Evolutionary conservation across 495 filamentous ascomycete species (phyloP).

Genomic region (Aspergillus heteromorphus): DNA sequence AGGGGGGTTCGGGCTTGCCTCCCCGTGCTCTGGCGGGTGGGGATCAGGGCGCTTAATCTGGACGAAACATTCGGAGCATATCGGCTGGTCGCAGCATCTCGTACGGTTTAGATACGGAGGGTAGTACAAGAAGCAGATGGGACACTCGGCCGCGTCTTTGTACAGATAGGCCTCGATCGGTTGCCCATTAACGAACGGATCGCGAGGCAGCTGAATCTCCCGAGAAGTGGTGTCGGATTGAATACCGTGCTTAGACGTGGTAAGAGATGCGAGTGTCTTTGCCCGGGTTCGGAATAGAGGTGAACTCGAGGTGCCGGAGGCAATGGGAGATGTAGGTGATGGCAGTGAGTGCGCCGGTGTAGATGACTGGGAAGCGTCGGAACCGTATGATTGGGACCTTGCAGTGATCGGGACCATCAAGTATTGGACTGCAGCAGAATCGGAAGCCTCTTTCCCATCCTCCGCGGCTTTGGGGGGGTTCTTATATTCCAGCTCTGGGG

Average conservation of each 20-base stretch:
- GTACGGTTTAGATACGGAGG: slow-evolving; percentile 95
- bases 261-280: slow-evolving; percentile 82
- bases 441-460: slow-evolving; percentile 31
- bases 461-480: slow-evolving; percentile 37
- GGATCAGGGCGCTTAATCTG: slow-evolving; percentile 97
- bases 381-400: slow-evolving; percentile 68
- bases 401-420: slow-evolving; percentile 72
- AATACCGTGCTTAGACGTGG: slow-evolving; percentile 60
- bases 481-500: slow-evolving; percentile 57
- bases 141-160: slow-evolving; percentile 84
- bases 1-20: slow-evolving; percentile 46
- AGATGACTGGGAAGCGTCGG: slow-evolving; percentile 53
- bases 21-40: slow-evolving; percentile 83
- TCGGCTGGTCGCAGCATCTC: slow-evolving; percentile 90
- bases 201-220: slow-evolving; percentile 73
- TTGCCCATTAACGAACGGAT: slow-evolving; percentile 88
- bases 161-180: slow-evolving; percentile 88
- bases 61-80: slow-evolving; percentile 98
- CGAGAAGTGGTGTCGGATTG: slow-evolving; percentile 66
- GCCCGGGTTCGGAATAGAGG: slow-evolving; percentile 62
- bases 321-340: slow-evolving; percentile 44
- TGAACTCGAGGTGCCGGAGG: slow-evolving; percentile 55
- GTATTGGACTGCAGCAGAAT: slow-evolving; percentile 50
- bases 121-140: slow-evolving; percentile 94
- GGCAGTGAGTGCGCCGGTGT: slow-evolving; percentile 46